Evolutionary conservation across 192 early-diverging fungal species (phyloP), one percentile per base, ranked within the genome.

Genomic region (Coemansia sp.): DNA sequence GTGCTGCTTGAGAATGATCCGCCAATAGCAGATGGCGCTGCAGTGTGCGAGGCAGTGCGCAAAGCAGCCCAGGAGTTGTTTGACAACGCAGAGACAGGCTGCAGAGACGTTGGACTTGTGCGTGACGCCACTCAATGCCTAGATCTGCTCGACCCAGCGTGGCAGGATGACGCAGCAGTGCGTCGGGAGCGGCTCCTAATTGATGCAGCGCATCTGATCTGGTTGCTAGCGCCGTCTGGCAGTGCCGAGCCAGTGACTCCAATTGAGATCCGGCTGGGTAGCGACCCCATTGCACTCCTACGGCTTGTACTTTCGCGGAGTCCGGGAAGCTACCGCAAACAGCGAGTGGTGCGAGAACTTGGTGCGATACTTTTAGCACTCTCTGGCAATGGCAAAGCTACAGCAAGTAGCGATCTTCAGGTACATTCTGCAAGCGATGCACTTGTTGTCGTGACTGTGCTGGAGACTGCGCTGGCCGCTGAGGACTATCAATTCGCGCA

Each of bases 31-130:
- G 60, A 49, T 12, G 22, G 48, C 1, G 21, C 34, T 0, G 38
- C 25, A 5, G 64, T 60, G 3, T 48, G 64, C 10, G 65, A 68
- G 16, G 59, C 68, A 14, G 68, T 67, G 60, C 67, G 67, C n/a
- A 59, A 69, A n/a, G 71, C 64, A 12, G 72, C 65, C 1, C 58
- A 65, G 44, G 71, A 81, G 62, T 44, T 81, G 64, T 63, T 74
- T n/a, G 71, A 74, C 57, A 74, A 73, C 55, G 64, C 77, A 1
- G 75, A 68, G 16, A 60, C 69, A 5, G 62, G 68, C 26, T 60
- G 62, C 27, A 63, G 28, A 44, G 68, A 67, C 3, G 34, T 28
- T 3, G 69, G 65, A 5, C 49, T 55, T 61, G n/a, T 72, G 41
- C 44, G 58, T 22, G 50, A 66, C 7, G 76, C 69, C 18, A 26